Conservation (phyloP, 305 asterid genomes). For the Solanum hybrid region DNA sequence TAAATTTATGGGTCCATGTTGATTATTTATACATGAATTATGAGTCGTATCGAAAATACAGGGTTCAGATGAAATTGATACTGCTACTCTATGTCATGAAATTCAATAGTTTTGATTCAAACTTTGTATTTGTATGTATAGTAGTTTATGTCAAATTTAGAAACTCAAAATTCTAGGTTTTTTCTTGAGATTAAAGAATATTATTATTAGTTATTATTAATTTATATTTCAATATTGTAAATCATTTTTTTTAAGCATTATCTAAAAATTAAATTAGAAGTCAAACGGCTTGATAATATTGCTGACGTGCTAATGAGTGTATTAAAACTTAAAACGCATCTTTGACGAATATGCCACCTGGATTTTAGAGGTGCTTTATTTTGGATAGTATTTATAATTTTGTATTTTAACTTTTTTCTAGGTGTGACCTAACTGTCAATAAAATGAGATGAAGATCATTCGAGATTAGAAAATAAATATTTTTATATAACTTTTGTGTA, state of each 20-base stretch:
- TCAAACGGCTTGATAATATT: not conserved
- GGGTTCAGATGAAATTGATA: rapidly evolving
- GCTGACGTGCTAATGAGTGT: not conserved
- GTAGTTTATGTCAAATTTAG: not conserved
- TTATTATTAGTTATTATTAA: not conserved
- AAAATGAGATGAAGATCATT: not conserved
- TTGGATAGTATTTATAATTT: not conserved
- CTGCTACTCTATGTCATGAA: not conserved
- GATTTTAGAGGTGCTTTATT: not conserved
- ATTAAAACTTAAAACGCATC: not conserved
- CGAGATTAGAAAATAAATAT: not conserved
- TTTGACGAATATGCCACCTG: not conserved
- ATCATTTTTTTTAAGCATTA: not conserved
- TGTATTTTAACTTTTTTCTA: not conserved
- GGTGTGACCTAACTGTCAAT: not conserved
- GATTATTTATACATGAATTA: not conserved
- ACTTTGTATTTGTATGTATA: not conserved
- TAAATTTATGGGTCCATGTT: rapidly evolving
- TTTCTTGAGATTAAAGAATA: not conserved
- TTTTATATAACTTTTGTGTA: not conserved
- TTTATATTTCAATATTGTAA: not conserved
- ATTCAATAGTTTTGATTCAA: not conserved
- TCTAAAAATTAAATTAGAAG: not conserved
- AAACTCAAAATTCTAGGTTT: not conserved
- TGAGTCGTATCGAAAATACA: not conserved